phyloP scores from a whole-genome alignment of 2,329 filamentous ascomycete species.

The Proliferodiscus dingleyae region DNA sequence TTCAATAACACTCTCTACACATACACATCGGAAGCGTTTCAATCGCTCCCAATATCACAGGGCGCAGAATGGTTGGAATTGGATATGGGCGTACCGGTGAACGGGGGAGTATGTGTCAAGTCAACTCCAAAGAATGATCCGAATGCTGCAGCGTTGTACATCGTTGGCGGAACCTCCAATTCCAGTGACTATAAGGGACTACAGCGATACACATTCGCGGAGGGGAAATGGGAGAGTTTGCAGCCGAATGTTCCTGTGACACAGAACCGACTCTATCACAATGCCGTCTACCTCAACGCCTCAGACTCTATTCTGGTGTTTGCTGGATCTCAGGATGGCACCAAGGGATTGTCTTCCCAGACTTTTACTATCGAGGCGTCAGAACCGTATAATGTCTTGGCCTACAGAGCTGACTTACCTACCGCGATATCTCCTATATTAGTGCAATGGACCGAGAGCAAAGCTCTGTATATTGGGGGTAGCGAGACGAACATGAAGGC shows the following conservation, averaged over 20 bases:
- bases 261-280: slow-evolving; percentile 68
- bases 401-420: slow-evolving; percentile 55
- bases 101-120: slow-evolving; percentile 72
- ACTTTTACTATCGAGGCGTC: slow-evolving; percentile 70
- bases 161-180: slow-evolving; percentile 69
- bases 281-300: slow-evolving; percentile 66
- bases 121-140: slow-evolving; percentile 54
- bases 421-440: slow-evolving; percentile 66
- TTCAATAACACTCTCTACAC: slow-evolving; percentile 80
- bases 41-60: slow-evolving; percentile 63
- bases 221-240: slow-evolving; percentile 55
- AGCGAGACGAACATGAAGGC: slow-evolving; percentile 59
- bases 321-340: slow-evolving; percentile 64
- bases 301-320: slow-evolving; percentile 74
- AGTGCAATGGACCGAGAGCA: slow-evolving; percentile 65
- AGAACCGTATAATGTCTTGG: slow-evolving; percentile 57
- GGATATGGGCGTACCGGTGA: slow-evolving; percentile 62
- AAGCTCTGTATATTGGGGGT: slow-evolving; percentile 73
- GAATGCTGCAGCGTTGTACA: slow-evolving; percentile 61
- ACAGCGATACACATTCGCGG: slow-evolving; percentile 59
- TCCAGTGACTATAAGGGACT: slow-evolving; percentile 62
- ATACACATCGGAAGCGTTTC: slow-evolving; percentile 70
- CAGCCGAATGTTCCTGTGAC: slow-evolving; percentile 34
- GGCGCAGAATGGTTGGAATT: slow-evolving; percentile 69
- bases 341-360: slow-evolving; percentile 55